Conservation (phyloP, 257 asterid species). For the Buddleja alternifolia region DNA sequence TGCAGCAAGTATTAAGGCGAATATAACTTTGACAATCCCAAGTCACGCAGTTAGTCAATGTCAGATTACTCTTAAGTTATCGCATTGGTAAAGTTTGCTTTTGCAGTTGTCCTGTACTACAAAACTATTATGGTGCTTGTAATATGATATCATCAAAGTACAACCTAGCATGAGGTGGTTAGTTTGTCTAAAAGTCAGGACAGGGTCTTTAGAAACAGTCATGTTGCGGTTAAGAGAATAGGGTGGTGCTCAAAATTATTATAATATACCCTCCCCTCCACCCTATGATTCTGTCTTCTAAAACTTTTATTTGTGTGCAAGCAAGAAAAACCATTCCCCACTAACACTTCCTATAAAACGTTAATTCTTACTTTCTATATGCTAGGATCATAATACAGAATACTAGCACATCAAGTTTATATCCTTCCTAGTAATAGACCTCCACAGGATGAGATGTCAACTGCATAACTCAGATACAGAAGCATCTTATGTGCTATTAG, state of each 20-base stretch:
- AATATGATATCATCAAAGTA: too few relatives aligned
- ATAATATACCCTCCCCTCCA: too few relatives aligned
- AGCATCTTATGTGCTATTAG: not conserved
- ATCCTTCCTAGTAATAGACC: conserved; percentile 2
- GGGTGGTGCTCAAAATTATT: too few relatives aligned
- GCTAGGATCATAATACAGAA: not conserved
- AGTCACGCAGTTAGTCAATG: not conserved
- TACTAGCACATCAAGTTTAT: not conserved
- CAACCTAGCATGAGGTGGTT: not conserved
- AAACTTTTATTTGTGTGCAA: not conserved
- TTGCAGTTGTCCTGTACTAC: too few relatives aligned
- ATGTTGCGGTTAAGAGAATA: too few relatives aligned
- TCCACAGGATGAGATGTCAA: not conserved
- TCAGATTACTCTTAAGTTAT: not conserved
- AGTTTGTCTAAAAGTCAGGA: too few relatives aligned
- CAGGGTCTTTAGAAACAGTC: too few relatives aligned
- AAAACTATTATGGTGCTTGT: too few relatives aligned
- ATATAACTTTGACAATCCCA: not conserved
- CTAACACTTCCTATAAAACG: conserved; percentile 1
- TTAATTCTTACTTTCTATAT: not conserved
- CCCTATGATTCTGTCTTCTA: too few relatives aligned
- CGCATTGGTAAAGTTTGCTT: too few relatives aligned
- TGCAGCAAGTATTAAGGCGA: not conserved
- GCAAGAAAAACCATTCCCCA: not conserved
- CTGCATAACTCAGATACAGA: not conserved